These are phyloP conservation scores for Blastomyces gilchristii DNA, from an alignment of 2,329 filamentous ascomycete genomes.

Conservation along the genomic window DNA sequence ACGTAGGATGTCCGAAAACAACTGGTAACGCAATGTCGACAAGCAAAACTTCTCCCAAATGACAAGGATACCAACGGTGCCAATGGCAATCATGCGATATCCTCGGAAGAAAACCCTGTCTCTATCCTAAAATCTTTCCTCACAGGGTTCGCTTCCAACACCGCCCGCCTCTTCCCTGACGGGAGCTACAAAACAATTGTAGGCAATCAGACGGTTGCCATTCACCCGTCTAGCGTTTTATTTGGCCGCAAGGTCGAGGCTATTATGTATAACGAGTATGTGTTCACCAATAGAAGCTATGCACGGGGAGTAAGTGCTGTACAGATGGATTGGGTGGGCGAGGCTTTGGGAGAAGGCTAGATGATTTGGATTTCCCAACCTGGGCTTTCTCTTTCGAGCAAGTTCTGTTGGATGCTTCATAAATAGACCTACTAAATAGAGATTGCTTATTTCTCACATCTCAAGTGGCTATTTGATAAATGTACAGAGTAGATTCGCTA, in stretches of 20 bases:
- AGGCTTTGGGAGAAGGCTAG: constrained; percentile 30
- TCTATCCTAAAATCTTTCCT: constrained; percentile 50
- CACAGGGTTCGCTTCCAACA: constrained; percentile 50
- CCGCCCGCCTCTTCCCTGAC: constrained; percentile 50
- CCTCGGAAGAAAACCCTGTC: constrained; percentile 31
- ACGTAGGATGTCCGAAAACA: constrained; percentile 50
- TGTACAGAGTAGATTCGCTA: no score
- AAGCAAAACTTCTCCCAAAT: constrained; percentile 35
- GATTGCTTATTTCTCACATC: background rate
- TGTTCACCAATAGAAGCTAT: constrained; percentile 55
- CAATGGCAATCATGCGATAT: constrained; percentile 6
- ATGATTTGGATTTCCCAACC: background rate
- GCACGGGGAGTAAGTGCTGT: constrained; percentile 53
- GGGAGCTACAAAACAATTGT: constrained; percentile 52
- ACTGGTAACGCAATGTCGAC: constrained; percentile 45
- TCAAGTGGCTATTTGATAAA: background rate
- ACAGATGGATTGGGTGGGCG: constrained; percentile 52
- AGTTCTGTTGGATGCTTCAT: background rate
- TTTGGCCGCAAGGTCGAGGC: constrained; percentile 52
- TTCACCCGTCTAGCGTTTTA: constrained; percentile 52
- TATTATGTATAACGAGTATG: constrained; percentile 56
- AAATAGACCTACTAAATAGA: background rate
- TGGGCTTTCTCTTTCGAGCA: no score
- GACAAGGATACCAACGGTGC: constrained; percentile 17
- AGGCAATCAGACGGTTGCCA: constrained; percentile 52